Percentiles rank a stretch among this genome's conserved stretches.
Evolutionary conservation across 169 alveolate species (phyloP).

Genomic region (Plasmodium inui): DNA sequence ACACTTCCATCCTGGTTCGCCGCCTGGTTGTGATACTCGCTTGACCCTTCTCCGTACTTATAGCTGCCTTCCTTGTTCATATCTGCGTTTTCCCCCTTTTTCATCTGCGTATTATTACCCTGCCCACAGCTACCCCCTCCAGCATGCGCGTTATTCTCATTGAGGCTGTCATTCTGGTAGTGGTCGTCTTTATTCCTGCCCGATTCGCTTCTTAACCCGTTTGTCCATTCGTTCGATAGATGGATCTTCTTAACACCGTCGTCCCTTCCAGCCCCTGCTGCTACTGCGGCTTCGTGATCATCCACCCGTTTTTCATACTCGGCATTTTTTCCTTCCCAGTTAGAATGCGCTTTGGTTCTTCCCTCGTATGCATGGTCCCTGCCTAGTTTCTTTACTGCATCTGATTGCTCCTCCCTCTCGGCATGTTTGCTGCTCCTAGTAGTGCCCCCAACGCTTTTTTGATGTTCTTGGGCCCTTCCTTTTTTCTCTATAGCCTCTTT

Average conservation of each 20-base stretch:
- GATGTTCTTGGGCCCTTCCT: background rate
- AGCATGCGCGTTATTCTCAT: background rate
- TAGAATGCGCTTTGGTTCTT: background rate
- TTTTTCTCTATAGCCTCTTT: background rate
- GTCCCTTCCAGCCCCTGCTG: background rate
- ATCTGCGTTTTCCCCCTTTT: background rate
- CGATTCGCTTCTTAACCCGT: slow-evolving; percentile 5
- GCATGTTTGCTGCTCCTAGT: background rate
- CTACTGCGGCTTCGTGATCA: background rate
- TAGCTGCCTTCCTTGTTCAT: background rate
- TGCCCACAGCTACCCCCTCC: background rate
- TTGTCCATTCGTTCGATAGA: background rate
- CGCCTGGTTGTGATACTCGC: background rate
- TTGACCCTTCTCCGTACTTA: background rate
- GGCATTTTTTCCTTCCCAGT: background rate
- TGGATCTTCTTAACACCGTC: background rate
- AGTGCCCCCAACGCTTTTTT: background rate
- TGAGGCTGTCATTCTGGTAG: background rate
- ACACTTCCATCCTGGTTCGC: no score
- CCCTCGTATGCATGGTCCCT: background rate
- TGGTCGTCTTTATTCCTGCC: background rate
- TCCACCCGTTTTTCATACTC: background rate
- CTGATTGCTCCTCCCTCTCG: background rate
- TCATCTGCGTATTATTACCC: background rate
- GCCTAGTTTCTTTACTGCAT: background rate